Conservation (phyloP, 805 yeast genomes). For the Sungouiella blattae region DNA sequence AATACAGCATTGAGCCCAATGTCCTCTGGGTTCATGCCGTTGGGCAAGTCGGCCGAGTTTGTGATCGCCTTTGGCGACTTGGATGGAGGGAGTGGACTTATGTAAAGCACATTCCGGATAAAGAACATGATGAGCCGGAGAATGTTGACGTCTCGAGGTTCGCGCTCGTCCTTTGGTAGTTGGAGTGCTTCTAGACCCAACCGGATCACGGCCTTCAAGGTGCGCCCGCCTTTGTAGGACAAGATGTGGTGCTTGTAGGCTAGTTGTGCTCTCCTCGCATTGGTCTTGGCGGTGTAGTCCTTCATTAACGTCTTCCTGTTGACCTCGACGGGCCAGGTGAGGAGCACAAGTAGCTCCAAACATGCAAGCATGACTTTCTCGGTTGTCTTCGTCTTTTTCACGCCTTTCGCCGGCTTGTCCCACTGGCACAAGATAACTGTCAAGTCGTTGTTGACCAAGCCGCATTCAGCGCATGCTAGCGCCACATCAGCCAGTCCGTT, state of each 20-base stretch:
- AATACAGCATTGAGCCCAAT: conserved; percentile 60
- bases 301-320: conserved; percentile 40
- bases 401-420: conserved; percentile 44
- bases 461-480: conserved; percentile 78
- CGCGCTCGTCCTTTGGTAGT: conserved; percentile 51
- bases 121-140: conserved; percentile 69
- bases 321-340: conserved; percentile 84
- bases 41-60: conserved; percentile 46
- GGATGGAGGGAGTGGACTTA: conserved; percentile 65
- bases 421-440: conserved; percentile 71
- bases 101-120: conserved; percentile 72
- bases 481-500: conserved; percentile 76
- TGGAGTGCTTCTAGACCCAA: conserved; percentile 62
- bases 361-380: conserved; percentile 69
- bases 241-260: conserved; percentile 68
- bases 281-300: conserved; percentile 58
- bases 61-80: conserved; percentile 40
- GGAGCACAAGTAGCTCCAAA: conserved; percentile 73
- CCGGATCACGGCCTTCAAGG: conserved; percentile 66
- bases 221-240: conserved; percentile 53
- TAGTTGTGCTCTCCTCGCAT: conserved; percentile 49
- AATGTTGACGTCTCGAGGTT: conserved; percentile 67
- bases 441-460: conserved; percentile 69
- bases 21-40: conserved; percentile 60
- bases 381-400: conserved; percentile 18